Evolutionary conservation across 129 eudicot species (phyloP).

Genomic region (Centaurea solstitialis): DNA sequence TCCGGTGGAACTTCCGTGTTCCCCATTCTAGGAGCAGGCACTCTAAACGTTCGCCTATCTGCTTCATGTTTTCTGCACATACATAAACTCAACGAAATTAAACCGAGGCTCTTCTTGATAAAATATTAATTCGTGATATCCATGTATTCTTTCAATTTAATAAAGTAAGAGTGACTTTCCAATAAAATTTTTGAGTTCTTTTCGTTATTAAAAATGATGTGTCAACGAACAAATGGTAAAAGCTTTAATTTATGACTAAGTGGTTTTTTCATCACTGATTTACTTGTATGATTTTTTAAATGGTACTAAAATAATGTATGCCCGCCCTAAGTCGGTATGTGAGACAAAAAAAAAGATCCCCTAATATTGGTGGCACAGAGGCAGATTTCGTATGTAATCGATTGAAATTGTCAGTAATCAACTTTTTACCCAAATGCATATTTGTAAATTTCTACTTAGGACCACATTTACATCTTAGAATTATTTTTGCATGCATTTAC

Average conservation of each 20-base stretch:
- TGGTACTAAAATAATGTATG: neutral
- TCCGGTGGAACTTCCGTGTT: slow-evolving; percentile 90
- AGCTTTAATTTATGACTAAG: neutral
- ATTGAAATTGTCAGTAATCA: too few species aligned
- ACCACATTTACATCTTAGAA: neutral
- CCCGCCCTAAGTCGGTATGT: too few species aligned
- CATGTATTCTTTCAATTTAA: too few species aligned
- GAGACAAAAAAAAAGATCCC: too few species aligned
- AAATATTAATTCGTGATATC: too few species aligned
- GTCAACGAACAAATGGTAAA: neutral
- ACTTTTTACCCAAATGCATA: too few species aligned
- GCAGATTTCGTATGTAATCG: too few species aligned
- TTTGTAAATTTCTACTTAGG: neutral
- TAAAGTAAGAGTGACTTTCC: neutral
- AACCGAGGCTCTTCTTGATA: neutral
- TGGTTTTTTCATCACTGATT: neutral
- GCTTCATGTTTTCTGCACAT: slow-evolving; percentile 49
- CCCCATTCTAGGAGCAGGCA: slow-evolving; percentile 81
- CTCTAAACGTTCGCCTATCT: slow-evolving; percentile 35
- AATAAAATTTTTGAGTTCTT: neutral
- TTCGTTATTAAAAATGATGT: neutral
- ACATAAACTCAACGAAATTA: neutral
- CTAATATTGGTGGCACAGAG: too few species aligned
- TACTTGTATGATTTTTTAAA: neutral
- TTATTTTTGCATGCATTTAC: slow-evolving; percentile 13